Conservation (phyloP, 2,329 filamentous ascomycete genomes). For the Aspergillus oerlinghausenensis region DNA sequence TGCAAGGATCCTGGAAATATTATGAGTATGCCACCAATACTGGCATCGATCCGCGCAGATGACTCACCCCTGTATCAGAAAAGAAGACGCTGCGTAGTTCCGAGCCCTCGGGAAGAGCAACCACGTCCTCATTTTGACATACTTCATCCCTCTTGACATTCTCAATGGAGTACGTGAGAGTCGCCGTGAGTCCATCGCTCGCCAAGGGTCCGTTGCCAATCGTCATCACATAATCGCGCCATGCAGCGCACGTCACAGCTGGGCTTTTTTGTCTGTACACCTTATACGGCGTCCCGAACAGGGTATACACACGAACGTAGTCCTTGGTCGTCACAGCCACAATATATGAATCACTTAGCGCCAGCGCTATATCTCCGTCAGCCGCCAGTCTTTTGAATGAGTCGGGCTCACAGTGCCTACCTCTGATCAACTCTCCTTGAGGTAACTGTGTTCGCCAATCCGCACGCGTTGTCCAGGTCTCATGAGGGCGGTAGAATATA, state of each 20-base stretch:
- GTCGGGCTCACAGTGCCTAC: conserved; percentile 20
- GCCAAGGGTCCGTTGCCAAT: conserved; percentile 87
- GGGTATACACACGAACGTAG: conserved; percentile 87
- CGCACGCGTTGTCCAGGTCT: conserved; percentile 86
- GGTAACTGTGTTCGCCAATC: conserved; percentile 92
- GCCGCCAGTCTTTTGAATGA: background rate
- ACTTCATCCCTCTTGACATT: conserved; percentile 90
- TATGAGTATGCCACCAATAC: conserved; percentile 7
- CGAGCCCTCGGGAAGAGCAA: conserved; percentile 72
- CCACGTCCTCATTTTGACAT: conserved; percentile 89
- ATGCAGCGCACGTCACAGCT: conserved; percentile 87
- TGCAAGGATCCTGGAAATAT: conserved; percentile 70
- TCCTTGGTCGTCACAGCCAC: conserved; percentile 81
- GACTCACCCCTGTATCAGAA: conserved; percentile 74
- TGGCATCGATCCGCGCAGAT: background rate
- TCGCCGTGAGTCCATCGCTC: conserved; percentile 65
- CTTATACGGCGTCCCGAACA: conserved; percentile 84
- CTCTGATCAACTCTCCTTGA: conserved; percentile 72
- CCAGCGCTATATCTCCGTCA: conserved; percentile 57
- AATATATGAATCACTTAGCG: conserved; percentile 84
- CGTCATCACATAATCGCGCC: conserved; percentile 93
- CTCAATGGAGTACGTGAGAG: conserved; percentile 84
- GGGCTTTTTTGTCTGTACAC: conserved; percentile 92
- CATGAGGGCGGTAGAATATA: conserved; percentile 95
- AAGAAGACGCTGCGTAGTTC: conserved; percentile 83